Percentiles rank a stretch among this genome's conserved stretches.
phyloP scores from a whole-genome alignment of 768 basidiomycete genomes.

The Pulveroboletus sp. region DNA sequence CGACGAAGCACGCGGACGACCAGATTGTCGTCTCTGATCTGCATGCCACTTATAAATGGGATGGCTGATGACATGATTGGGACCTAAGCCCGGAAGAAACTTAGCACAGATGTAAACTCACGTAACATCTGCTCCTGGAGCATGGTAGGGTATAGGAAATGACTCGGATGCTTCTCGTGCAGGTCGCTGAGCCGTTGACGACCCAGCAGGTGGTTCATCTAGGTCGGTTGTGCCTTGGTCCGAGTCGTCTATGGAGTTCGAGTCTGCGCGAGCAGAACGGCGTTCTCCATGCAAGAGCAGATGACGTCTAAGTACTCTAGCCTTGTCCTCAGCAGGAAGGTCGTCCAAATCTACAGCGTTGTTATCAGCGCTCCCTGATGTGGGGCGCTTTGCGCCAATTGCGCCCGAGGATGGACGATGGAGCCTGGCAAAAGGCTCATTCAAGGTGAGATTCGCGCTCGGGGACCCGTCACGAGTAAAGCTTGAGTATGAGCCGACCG shows the following conservation, averaged over 20 bases:
- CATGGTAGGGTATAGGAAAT: conserved; percentile 87
- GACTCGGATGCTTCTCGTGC: conserved; percentile 53
- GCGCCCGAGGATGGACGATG: conserved; percentile 33
- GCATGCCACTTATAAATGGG: conserved; percentile 95
- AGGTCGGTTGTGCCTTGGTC: conserved; percentile 19
- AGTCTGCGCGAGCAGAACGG: conserved; percentile 27
- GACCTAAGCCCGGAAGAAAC: too few relatives aligned
- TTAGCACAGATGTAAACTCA: too few relatives aligned
- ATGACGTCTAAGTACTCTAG: conserved; percentile 73
- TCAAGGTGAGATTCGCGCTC: conserved; percentile 1
- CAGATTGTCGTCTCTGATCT: conserved; percentile 58
- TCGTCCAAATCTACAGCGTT: conserved; percentile 46
- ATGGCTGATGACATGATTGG: conserved; percentile 67
- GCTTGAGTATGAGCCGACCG: conserved; percentile 14
- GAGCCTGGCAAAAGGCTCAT: conserved; percentile 14
- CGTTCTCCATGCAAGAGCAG: conserved; percentile 70
- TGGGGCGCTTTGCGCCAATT: conserved; percentile 36
- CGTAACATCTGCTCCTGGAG: conserved; percentile 90
- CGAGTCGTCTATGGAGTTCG: conserved; percentile 21
- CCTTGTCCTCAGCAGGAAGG: conserved; percentile 80
- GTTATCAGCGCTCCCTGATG: conserved; percentile 29
- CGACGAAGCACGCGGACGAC: conserved; percentile 65
- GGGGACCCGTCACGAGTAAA: conserved; percentile 10
- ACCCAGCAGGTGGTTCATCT: conserved; percentile 21
- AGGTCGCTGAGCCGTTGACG: conserved; percentile 26